Conservation (phyloP, 1,284 basidiomycete species). For the Ustilago crameri region DNA sequence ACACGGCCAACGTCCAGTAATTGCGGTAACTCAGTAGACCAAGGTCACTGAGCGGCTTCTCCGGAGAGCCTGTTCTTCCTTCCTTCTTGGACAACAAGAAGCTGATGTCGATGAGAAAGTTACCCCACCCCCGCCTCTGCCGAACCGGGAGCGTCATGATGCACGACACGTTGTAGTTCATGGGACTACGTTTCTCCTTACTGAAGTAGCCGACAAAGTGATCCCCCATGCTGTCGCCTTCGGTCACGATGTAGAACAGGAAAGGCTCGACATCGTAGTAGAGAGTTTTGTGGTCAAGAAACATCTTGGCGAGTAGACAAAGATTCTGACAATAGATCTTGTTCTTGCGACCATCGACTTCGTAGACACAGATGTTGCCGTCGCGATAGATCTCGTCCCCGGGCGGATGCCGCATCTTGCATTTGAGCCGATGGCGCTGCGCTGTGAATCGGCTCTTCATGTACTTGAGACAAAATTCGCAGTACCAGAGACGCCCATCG, state of each 20-base stretch:
- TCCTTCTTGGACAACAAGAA: slow-evolving; percentile 97
- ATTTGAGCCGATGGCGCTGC: slow-evolving; percentile 85
- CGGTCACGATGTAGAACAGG: slow-evolving; percentile 97
- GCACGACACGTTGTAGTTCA: slow-evolving; percentile 93
- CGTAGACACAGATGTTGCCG: slow-evolving; percentile 87
- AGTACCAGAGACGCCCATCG: slow-evolving; percentile 93
- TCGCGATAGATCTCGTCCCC: slow-evolving; percentile 99
- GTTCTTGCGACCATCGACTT: slow-evolving; percentile 97
- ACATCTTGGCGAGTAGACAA: slow-evolving; percentile 99
- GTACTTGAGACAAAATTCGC: slow-evolving; percentile 97
- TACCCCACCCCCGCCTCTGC: slow-evolving; percentile 90
- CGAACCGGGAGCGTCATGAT: slow-evolving; percentile 98
- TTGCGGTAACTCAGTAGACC: slow-evolving; percentile 91
- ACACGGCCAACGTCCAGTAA: slow-evolving; percentile 94
- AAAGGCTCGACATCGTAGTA: slow-evolving; percentile 99
- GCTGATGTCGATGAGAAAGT: slow-evolving; percentile 83
- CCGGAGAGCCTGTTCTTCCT: slow-evolving; percentile 92
- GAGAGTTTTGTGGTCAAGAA: slow-evolving; percentile 97
- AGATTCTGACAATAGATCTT: slow-evolving; percentile 99
- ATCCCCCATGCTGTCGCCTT: slow-evolving; percentile 86
- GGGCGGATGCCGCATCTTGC: slow-evolving; percentile 92
- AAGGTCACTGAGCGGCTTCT: slow-evolving; percentile 95
- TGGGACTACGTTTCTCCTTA: slow-evolving; percentile 96
- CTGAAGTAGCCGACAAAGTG: slow-evolving; percentile 98
- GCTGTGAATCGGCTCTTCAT: slow-evolving; percentile 95